Percentiles rank a stretch among this genome's conserved stretches.
Conservation (phyloP, 768 basidiomycete species). For the Coprinopsis sp. region DNA sequence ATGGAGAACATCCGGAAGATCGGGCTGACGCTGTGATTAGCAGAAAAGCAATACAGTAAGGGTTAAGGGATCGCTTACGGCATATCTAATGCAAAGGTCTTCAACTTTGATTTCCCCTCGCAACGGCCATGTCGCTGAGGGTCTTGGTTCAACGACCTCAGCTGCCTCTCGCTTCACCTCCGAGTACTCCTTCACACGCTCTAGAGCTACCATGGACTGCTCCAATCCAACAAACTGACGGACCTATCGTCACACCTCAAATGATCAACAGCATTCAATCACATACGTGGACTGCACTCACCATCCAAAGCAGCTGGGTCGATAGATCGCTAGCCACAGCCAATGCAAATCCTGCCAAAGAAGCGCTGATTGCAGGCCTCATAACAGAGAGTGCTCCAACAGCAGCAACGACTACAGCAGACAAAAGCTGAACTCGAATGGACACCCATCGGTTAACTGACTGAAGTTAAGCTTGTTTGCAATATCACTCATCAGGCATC, state of each 20-base stretch:
- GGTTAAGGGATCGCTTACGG: slow-evolving; percentile 54
- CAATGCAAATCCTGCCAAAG: slow-evolving; percentile 82
- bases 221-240: slow-evolving; percentile 84
- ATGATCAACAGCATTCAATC: not conserved
- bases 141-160: slow-evolving; percentile 83
- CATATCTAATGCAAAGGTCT: slow-evolving; percentile 72
- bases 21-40: slow-evolving; percentile 47
- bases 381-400: slow-evolving; percentile 64
- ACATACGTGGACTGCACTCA: slow-evolving; percentile 24
- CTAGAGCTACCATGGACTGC: slow-evolving; percentile 88
- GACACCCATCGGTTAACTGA: slow-evolving; percentile 89
- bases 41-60: not conserved
- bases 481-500: not conserved
- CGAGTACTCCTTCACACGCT: slow-evolving; percentile 89
- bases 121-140: slow-evolving; percentile 74
- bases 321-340: slow-evolving; percentile 79
- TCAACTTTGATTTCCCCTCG: slow-evolving; percentile 66
- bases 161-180: slow-evolving; percentile 72
- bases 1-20: slow-evolving; percentile 83
- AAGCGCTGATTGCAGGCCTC: slow-evolving; percentile 68
- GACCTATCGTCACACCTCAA: slow-evolving; percentile 43
- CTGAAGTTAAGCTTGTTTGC: not conserved
- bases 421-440: slow-evolving; percentile 80
- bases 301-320: slow-evolving; percentile 64
- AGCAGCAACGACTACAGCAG: slow-evolving; percentile 64